These are phyloP conservation scores for Porphyridium purpureum DNA, from an alignment of 23 red algal species.

Conservation along the genomic window DNA sequence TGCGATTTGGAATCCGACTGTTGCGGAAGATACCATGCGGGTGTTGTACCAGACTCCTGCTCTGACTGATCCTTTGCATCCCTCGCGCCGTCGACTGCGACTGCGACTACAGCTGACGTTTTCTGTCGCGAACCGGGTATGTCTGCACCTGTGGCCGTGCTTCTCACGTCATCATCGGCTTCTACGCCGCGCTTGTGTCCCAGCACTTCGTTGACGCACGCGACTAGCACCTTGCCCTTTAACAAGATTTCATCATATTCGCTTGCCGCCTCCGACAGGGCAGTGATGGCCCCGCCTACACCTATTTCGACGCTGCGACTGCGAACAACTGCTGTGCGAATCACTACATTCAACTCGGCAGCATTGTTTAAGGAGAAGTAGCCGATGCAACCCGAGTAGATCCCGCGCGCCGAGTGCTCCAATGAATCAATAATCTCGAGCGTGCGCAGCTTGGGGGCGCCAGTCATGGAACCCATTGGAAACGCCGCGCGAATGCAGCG, in stretches of 20 bases:
- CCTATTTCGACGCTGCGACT: slow-evolving; percentile 27
- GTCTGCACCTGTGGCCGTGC: no score
- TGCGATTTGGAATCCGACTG: no score
- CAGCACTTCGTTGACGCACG: no score
- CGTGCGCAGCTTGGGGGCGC: slow-evolving; percentile 86
- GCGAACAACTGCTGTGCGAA: slow-evolving; percentile 58
- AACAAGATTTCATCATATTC: slow-evolving; percentile 84
- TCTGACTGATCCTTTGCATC: no score
- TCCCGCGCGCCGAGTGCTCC: slow-evolving; percentile 46
- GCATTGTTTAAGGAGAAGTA: slow-evolving; percentile 55
- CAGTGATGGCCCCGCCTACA: slow-evolving; percentile 78
- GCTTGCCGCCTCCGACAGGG: slow-evolving; percentile 34
- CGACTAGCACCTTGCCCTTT: slow-evolving; percentile 43
- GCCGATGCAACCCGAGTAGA: slow-evolving; percentile 87
- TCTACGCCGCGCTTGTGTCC: no score
- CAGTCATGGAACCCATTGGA: slow-evolving; percentile 99
- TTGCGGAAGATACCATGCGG: no score
- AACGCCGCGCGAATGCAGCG: slow-evolving; percentile 34
- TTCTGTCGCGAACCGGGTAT: no score
- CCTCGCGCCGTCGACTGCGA: no score
- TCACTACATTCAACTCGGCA: slow-evolving; percentile 92
- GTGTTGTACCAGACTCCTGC: no score
- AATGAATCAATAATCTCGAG: slow-evolving; percentile 76
- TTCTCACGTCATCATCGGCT: no score
- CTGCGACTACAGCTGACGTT: no score